Evolutionary conservation across 371 early-diverging fungal species (phyloP).

Genomic region (Paraphysoderma sedebokerense): DNA sequence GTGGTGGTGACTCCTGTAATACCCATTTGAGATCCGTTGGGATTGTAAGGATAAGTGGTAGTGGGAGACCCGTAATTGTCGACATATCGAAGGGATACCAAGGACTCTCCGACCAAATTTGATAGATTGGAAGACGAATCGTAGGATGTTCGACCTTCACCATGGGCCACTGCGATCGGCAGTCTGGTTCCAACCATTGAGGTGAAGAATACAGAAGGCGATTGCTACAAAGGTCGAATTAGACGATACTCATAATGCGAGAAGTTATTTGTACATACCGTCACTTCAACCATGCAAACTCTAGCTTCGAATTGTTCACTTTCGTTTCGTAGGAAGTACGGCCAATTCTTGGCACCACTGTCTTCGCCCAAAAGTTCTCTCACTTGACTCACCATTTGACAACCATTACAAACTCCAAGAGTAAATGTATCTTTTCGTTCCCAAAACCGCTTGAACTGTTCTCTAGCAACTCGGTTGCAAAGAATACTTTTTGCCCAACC

Average conservation of each 20-base stretch:
- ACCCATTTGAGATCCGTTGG: conserved; percentile 79
- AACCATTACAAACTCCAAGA: conserved; percentile 93
- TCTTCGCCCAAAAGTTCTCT: conserved; percentile 63
- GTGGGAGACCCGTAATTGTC: conserved; percentile 60
- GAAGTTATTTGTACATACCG: conserved; percentile 11
- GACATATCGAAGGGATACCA: conserved; percentile 55
- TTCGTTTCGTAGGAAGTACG: conserved; percentile 69
- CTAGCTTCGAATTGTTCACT: conserved; percentile 90
- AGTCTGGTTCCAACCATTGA: conserved; percentile 79
- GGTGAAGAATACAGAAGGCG: conserved; percentile 51
- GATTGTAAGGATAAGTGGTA: conserved; percentile 79
- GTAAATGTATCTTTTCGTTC: conserved; percentile 74
- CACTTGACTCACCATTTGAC: conserved; percentile 84
- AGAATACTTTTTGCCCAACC: conserved; percentile 92
- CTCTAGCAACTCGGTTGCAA: conserved; percentile 42
- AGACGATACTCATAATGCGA: too few relatives aligned
- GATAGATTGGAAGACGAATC: conserved; percentile 18
- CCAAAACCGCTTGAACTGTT: conserved; percentile 68
- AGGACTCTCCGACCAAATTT: conserved; percentile 21
- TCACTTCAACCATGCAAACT: conserved; percentile 52
- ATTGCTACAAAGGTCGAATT: too few relatives aligned
- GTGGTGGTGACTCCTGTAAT: conserved; percentile 64
- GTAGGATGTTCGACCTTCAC: conserved; percentile 79
- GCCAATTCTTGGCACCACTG: conserved; percentile 53
- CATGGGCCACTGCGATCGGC: conserved; percentile 92